Conservation (phyloP, 176 grass and related monocot species). For the Luzula sylvatica region DNA sequence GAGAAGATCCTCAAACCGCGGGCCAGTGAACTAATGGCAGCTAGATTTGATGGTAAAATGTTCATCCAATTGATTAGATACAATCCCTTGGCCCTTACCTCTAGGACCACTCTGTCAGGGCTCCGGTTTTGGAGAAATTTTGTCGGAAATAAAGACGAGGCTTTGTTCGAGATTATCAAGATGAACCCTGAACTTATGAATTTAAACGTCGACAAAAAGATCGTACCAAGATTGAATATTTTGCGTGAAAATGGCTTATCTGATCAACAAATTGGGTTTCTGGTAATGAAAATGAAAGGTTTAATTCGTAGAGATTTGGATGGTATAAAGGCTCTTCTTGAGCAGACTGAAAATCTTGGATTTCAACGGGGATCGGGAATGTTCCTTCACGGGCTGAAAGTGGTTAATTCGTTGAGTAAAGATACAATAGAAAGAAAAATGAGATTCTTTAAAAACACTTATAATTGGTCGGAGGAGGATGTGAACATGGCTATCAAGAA, state of each 20-base stretch:
- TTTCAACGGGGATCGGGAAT: conserved; percentile 7
- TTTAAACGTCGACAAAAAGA: background rate
- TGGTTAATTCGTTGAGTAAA: background rate
- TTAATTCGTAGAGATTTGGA: background rate
- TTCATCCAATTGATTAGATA: no score
- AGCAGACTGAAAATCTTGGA: background rate
- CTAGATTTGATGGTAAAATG: background rate
- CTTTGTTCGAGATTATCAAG: no score
- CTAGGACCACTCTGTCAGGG: background rate
- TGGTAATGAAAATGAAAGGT: background rate
- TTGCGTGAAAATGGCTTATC: no score
- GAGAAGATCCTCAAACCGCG: no score
- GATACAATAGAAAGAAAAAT: conserved; percentile 3
- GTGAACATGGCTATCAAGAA: background rate
- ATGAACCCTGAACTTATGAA: background rate
- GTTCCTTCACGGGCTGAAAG: background rate
- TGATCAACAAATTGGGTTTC: background rate
- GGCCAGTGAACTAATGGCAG: background rate
- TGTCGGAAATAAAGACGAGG: no score
- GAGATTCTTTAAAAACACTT: background rate
- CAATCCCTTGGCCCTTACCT: background rate
- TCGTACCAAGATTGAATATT: background rate
- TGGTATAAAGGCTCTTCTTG: background rate
- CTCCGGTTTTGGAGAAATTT: no score
- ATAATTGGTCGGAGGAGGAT: conserved; percentile 11